Base-by-base conservation (phyloP, 2,329 filamentous ascomycete species). In the Gyromitra esculenta region DNA sequence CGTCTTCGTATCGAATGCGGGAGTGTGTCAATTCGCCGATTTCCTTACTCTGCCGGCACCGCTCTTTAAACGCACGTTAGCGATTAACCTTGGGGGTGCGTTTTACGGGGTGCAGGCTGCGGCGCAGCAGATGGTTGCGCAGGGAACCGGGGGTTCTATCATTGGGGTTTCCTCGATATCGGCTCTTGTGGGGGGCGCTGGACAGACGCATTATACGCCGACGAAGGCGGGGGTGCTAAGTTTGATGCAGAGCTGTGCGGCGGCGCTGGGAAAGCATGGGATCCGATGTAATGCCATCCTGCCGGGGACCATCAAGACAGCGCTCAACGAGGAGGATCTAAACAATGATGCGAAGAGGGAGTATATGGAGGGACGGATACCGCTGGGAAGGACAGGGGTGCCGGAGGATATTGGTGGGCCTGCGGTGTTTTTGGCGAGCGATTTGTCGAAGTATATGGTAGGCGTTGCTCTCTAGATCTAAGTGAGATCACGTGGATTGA, bases 101-200 rank as follows among this genome's bases (percentile, higher is more conserved):
- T 97, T 96, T 85, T 94, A 94, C 85, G 88, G 92, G 45, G 91
- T 92, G 25, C 94, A 97, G 85, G 92, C 93, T 0, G 94, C 93
- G 1, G 93, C 92, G 0, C 88, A 90, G 1, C 92, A 96, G 82
- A 96, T 97, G 91, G 78, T 78, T 39, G 90, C 91, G 0, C 84
- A 84, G 43, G 79, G 82, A 39, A 87, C 92, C 80, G 92, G 93
- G 15, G 94, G 94, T 43, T 91, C 89, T 81, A 96, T 97, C 81
- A 95, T 94, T 79, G 91, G 88, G 69, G 86, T 94, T 50, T 91
- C 88, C 6, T 91, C 89, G 79, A 92, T 94, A 81, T 90, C 87
- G 18, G 92, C 91, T 0, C 87, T 94, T 11, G 91, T 94, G 0
- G 93, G 93, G 48, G 93, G 93, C 56, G 92, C 90, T 0, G 86